Base-by-base conservation (phyloP, 2,329 filamentous ascomycete genomes). In the Pseudocercospora musae region DNA sequence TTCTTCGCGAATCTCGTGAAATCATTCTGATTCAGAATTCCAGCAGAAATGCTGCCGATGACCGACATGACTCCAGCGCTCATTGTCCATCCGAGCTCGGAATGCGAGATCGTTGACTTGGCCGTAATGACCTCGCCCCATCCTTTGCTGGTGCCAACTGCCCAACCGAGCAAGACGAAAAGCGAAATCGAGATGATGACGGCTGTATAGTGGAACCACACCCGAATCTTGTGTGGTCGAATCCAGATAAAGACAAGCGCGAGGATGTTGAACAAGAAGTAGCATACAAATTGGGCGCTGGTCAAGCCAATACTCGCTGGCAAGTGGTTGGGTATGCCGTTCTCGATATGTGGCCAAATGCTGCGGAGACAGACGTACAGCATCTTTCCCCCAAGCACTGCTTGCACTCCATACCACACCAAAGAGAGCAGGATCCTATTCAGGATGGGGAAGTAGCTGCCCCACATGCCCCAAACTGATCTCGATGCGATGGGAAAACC, bases 11-110 rank as follows among this genome's bases (percentile, higher is more conserved):
- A 63, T 15, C 57, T 23, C 4, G 61, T 63, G 37, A 56, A 63
- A 33, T 63, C 61, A 31, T 56, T 63, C 31, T 63, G 61, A 33
- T 63, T 57, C 49, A 60, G 57, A 25, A 63, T 63, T 15, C 61
- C 57, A 7, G 56, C 57, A 2, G 61, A 46, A 40, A 63, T 59
- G 29, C 57, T 57, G n/a, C 61, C 61, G 21, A 63, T 60, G 20
- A 63, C 57, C 4, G 57, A 60, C 57, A 59, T 63, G 15, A 63
- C 59, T 10, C 61, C 57, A 23, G 50, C 42, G 29, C 33, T 27
- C 61, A 63, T 63, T 1, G 57, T 57, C 57, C 57, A 63, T 4
- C 42, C 61, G 20, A 63, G 57, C 52, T 60, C 23, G 11, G 49
- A 49, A n/a, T 23, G 25, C 13, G 60, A 48, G 15, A 63, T 56